phyloP scores from a whole-genome alignment of 2,329 filamentous ascomycete genomes.

The Colletotrichum ledebouriae region DNA sequence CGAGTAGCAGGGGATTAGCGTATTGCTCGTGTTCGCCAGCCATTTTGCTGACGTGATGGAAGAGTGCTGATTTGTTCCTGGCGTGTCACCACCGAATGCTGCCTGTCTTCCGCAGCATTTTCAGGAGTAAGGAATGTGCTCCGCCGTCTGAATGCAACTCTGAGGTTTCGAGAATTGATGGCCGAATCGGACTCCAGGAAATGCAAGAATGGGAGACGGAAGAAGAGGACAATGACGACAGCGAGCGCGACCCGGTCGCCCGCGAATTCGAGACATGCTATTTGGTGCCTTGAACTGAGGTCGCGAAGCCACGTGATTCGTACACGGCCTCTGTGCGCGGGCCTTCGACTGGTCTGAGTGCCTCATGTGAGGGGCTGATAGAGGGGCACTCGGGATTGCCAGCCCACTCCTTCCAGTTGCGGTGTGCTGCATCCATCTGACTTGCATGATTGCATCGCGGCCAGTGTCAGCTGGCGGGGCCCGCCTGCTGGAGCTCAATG shows the following conservation, averaged over 20 bases:
- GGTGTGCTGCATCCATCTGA: conserved; percentile 40
- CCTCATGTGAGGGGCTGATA: conserved; percentile 1
- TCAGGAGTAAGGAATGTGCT: background rate
- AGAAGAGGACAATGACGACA: background rate
- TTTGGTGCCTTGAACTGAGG: background rate
- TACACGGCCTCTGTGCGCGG: background rate
- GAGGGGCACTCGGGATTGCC: conserved; percentile 19
- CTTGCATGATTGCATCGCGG: conserved; percentile 42
- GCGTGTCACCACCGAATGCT: conserved; percentile 10
- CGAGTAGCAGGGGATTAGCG: conserved; percentile 78
- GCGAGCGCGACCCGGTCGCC: conserved; percentile 19
- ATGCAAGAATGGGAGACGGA: background rate
- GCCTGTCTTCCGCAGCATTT: conserved; percentile 5
- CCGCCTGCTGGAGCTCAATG: conserved; percentile 7
- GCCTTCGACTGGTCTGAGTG: conserved; percentile 1
- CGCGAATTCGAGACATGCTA: background rate
- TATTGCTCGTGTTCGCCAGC: conserved; percentile 57
- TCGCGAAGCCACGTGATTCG: conserved; percentile 40
- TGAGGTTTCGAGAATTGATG: background rate
- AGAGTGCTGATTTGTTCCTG: conserved; percentile 40
- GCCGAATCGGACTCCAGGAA: background rate
- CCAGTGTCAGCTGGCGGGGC: conserved; percentile 37
- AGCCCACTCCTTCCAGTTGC: conserved; percentile 37
- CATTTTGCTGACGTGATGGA: conserved; percentile 47
- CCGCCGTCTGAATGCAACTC: background rate